Evolutionary conservation across 352 stramenopile species (phyloP).

Genomic region (Aphanomyces astaci): DNA sequence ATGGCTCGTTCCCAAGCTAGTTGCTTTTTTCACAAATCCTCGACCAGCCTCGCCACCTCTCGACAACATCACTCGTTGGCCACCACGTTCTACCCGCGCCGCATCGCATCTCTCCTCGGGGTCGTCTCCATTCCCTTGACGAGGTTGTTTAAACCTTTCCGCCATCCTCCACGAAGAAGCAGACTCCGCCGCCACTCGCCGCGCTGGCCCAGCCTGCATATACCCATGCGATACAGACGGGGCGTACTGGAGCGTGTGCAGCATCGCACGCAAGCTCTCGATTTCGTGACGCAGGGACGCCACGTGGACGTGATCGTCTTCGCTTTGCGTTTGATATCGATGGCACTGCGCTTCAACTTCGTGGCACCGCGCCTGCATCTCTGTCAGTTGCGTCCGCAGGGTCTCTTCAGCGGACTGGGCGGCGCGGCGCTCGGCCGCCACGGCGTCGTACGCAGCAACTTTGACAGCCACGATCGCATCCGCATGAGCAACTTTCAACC

Average conservation of each 20-base stretch:
- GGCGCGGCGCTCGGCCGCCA: constrained; percentile 45
- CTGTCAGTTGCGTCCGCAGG: constrained; percentile 36
- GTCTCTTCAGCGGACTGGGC: constrained; percentile 58
- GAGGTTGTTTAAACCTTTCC: no score
- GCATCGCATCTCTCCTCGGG: no score
- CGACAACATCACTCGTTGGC: no score
- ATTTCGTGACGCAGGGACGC: constrained; percentile 63
- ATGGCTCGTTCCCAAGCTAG: no score
- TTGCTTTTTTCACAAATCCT: no score
- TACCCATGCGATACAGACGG: not conserved
- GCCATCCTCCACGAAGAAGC: no score
- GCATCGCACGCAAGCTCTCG: constrained; percentile 42
- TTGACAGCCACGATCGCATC: constrained; percentile 12
- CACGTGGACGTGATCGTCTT: constrained; percentile 70
- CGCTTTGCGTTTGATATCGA: constrained; percentile 61
- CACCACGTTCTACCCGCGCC: no score
- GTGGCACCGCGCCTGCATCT: constrained; percentile 40
- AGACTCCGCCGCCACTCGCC: not conserved
- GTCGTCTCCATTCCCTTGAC: no score
- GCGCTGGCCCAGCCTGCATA: not conserved
- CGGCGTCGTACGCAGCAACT: constrained; percentile 35
- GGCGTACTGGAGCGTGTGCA: constrained; percentile 11
- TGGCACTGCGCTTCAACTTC: constrained; percentile 45
- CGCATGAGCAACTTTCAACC: not conserved
- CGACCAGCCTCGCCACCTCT: no score